phyloP scores from a whole-genome alignment of 805 yeast species.

The Sporopachydermia lactativora region DNA sequence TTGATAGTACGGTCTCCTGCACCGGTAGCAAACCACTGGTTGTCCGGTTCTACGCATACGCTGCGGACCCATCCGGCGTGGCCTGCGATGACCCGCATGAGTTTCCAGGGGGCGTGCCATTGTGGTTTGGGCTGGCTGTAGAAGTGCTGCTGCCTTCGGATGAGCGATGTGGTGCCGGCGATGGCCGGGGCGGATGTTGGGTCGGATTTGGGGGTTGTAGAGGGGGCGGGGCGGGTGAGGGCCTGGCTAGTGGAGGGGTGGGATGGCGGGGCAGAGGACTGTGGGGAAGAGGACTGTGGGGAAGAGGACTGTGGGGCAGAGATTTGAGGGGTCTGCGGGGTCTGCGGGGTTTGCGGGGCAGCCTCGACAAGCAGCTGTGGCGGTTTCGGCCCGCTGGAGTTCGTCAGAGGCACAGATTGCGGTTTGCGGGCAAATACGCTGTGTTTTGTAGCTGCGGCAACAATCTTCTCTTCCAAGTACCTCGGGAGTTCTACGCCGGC shows the following conservation, averaged over 20 bases:
- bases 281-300: too few species aligned
- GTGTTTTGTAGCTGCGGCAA: not conserved
- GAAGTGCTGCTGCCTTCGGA: not conserved
- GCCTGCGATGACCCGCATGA: slow-evolving; percentile 65
- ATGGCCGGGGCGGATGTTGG: not conserved
- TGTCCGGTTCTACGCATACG: slow-evolving; percentile 73
- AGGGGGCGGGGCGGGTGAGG: not conserved
- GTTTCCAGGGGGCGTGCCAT: slow-evolving; percentile 57
- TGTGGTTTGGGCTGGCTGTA: slow-evolving; percentile 12
- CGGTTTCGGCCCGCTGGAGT: not conserved
- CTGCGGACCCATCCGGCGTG: slow-evolving; percentile 89
- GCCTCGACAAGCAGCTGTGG: not conserved
- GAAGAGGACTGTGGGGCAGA: too few species aligned
- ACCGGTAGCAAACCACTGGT: slow-evolving; percentile 87
- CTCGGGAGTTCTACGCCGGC: not conserved
- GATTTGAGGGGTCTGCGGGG: not conserved
- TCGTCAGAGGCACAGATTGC: not conserved
- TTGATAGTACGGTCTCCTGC: slow-evolving; percentile 80
- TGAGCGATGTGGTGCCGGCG: not conserved
- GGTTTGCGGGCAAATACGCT: not conserved
- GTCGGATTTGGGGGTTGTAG: too few species aligned
- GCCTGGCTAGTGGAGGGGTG: not conserved
- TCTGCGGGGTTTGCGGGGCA: not conserved
- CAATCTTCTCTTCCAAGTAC: not conserved
- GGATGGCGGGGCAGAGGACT: too few species aligned